Conservation (phyloP, 768 basidiomycete genomes). For the Hygrophorus russula region DNA sequence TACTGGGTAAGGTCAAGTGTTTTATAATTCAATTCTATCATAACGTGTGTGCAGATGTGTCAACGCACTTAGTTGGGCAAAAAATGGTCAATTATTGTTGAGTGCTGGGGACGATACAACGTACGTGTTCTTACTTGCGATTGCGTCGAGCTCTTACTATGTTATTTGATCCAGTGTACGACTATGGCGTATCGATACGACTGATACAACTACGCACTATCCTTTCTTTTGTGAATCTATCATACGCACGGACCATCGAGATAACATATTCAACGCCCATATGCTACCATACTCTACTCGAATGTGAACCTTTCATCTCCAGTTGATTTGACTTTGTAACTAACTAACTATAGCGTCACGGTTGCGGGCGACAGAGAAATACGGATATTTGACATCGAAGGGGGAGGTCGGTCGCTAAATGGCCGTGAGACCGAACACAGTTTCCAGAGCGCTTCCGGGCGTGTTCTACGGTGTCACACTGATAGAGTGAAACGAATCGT, state of each 20-base stretch:
- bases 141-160: background rate
- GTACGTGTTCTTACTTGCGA: conserved; percentile 28
- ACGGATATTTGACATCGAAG: conserved; percentile 62
- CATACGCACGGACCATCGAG: conserved; percentile 70
- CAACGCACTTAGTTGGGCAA: conserved; percentile 68
- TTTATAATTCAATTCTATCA: background rate
- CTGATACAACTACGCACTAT: conserved; percentile 35
- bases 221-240: conserved; percentile 55
- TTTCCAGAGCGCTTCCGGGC: conserved; percentile 35
- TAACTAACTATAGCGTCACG: conserved; percentile 42
- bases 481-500: conserved; percentile 69
- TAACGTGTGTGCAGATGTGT: conserved; percentile 40
- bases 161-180: conserved; percentile 38
- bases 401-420: conserved; percentile 25
- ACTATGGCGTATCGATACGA: conserved; percentile 62
- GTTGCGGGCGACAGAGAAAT: conserved; percentile 71
- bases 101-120: conserved; percentile 70
- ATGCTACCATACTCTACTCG: conserved; percentile 72
- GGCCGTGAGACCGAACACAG: conserved; percentile 35
- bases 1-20: conserved; percentile 38
- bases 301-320: conserved; percentile 40
- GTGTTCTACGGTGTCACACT: conserved; percentile 57
- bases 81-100: conserved; percentile 50
- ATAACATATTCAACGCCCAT: conserved; percentile 79
- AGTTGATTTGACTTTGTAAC: background rate